A percentile compares a stretch with the other conserved stretches of the same genome.
phyloP scores from a whole-genome alignment of 2,329 filamentous ascomycete genomes.

The Arthrobotrys musiformis region DNA sequence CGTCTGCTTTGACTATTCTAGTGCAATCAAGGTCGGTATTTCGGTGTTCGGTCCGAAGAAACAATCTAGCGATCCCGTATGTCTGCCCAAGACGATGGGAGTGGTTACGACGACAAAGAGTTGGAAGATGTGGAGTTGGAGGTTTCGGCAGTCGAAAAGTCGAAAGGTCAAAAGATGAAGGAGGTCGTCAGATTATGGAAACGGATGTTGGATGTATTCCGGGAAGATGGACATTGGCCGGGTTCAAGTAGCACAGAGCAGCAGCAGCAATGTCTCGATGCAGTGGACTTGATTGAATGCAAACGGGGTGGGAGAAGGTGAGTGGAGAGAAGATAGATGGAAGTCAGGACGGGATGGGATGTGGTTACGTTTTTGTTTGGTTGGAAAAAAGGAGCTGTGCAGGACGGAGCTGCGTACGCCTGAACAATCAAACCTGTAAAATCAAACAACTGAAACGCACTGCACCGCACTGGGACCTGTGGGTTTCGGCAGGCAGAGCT shows the following conservation, averaged over 20 bases:
- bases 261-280: conserved; percentile 19
- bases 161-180: background rate
- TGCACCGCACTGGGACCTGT: conserved; percentile 12
- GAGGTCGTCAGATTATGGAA: background rate
- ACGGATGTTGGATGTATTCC: conserved; percentile 1
- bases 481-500: conserved; percentile 19
- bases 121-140: background rate
- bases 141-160: background rate
- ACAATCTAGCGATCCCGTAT: background rate
- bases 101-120: background rate
- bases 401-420: conserved; percentile 13
- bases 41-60: background rate
- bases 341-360: too few species aligned
- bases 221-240: conserved; percentile 20
- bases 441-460: conserved; percentile 26
- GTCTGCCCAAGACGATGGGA: background rate
- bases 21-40: conserved; percentile 1
- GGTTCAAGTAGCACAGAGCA: conserved; percentile 42
- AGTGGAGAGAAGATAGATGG: too few species aligned
- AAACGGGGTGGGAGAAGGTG: background rate
- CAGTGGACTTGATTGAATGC: too few species aligned
- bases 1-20: conserved; percentile 18
- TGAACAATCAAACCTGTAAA: conserved; percentile 17
- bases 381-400: conserved; percentile 37
- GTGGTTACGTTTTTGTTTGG: background rate